These are phyloP conservation scores for Apiotrichum siamense DNA, from an alignment of 1,284 basidiomycete genomes.

Conservation along the genomic window DNA sequence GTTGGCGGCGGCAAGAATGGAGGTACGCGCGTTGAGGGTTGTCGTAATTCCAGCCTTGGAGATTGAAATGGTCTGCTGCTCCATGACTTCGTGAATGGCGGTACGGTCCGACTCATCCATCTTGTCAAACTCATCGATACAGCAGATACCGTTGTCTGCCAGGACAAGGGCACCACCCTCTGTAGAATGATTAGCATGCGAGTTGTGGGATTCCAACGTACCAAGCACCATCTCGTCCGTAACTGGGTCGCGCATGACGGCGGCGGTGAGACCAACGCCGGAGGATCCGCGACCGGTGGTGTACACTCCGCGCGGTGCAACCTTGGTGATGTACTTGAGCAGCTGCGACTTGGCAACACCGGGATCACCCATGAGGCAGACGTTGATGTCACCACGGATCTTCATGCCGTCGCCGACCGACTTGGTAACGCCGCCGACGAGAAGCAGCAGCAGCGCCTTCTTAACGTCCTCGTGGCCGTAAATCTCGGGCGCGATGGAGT, in stretches of 20 bases:
- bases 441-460: constrained; percentile 86
- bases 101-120: constrained; percentile 99
- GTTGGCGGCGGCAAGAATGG: constrained; percentile 96
- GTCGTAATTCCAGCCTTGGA: constrained; percentile 99
- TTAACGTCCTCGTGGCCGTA: constrained; percentile 98
- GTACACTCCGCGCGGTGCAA: constrained; percentile 95
- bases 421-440: constrained; percentile 95
- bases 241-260: constrained; percentile 98
- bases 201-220: constrained; percentile 51
- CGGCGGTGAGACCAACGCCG: constrained; percentile 96
- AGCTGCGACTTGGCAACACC: constrained; percentile 99
- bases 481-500: constrained; percentile 89
- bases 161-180: constrained; percentile 98
- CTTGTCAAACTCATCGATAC: constrained; percentile 99
- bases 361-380: constrained; percentile 99
- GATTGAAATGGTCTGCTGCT: constrained; percentile 99
- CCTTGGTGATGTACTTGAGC: constrained; percentile 96
- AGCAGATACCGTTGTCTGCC: constrained; percentile 98
- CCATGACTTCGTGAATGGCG: constrained; percentile 99
- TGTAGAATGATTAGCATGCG: constrained; percentile 39
- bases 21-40: constrained; percentile 96
- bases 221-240: constrained; percentile 99
- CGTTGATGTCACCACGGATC: constrained; percentile 95
- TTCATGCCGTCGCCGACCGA: constrained; percentile 95
- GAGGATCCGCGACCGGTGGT: constrained; percentile 97